Conservation (phyloP, 192 early-diverging fungal species). For the Umbelopsis vinacea region DNA sequence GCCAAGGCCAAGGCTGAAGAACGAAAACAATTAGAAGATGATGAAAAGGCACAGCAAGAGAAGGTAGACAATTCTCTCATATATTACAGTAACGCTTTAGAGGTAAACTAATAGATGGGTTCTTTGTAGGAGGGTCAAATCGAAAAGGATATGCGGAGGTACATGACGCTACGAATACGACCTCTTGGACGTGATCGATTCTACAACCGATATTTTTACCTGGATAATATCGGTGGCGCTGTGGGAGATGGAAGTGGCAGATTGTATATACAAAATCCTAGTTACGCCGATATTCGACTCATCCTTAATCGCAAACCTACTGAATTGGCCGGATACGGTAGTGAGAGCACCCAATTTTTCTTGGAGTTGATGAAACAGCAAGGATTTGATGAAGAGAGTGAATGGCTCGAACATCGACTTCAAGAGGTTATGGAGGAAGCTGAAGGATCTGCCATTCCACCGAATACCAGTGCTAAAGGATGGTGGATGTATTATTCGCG, state of each 20-base stretch:
- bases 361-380: constrained; percentile 27
- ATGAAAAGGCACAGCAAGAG: constrained; percentile 52
- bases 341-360: constrained; percentile 22
- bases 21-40: constrained; percentile 57
- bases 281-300: constrained; percentile 53
- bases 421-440: neutral
- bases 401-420: constrained; percentile 35
- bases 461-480: constrained; percentile 1
- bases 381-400: constrained; percentile 39
- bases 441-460: neutral
- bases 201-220: constrained; percentile 86
- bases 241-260: constrained; percentile 56
- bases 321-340: constrained; percentile 32
- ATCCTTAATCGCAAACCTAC: constrained; percentile 44
- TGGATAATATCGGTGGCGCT: constrained; percentile 77
- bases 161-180: constrained; percentile 63
- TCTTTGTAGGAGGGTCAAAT: constrained; percentile 60
- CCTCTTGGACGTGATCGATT: constrained; percentile 85
- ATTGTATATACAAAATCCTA: constrained; percentile 62
- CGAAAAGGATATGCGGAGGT: constrained; percentile 70
- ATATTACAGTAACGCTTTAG: neutral
- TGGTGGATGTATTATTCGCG: constrained; percentile 32
- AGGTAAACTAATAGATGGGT: neutral
- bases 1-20: constrained; percentile 43
- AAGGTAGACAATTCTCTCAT: constrained; percentile 21